Percentiles rank a stretch among this genome's conserved stretches.
Conservation (phyloP, 768 basidiomycete species). For the Xerocomus brunneocitrinus region DNA sequence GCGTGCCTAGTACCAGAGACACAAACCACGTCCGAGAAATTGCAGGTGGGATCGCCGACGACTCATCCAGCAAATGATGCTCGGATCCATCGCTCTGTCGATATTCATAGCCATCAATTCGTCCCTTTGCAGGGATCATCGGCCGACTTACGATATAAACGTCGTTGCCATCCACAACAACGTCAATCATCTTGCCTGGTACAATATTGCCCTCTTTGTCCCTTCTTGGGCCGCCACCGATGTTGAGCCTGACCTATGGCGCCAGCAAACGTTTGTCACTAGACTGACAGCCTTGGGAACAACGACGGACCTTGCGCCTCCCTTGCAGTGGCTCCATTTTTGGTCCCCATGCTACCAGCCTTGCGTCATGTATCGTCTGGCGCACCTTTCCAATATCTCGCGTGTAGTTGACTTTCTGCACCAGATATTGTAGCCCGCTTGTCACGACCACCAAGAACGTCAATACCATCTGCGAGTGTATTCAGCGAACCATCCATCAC, state of each 20-base stretch:
- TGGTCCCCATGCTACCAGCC: conserved; percentile 75
- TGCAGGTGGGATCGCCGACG: conserved; percentile 53
- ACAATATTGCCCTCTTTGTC: conserved; percentile 55
- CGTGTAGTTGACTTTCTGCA: conserved; percentile 73
- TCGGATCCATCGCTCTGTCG: conserved; percentile 58
- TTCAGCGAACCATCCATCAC: background rate
- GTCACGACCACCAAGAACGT: conserved; percentile 74
- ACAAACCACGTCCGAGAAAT: conserved; percentile 69
- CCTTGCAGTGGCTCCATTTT: conserved; percentile 61
- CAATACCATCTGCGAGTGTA: conserved; percentile 56
- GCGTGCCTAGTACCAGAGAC: conserved; percentile 32
- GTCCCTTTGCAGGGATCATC: conserved; percentile 7
- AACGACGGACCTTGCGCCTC: conserved; percentile 58
- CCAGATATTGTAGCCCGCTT: conserved; percentile 75
- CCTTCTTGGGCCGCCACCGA: conserved; percentile 46
- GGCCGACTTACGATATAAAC: conserved; percentile 66
- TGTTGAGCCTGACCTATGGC: conserved; percentile 64
- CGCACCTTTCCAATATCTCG: conserved; percentile 70
- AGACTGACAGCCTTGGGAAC: background rate
- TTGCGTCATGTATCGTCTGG: conserved; percentile 55
- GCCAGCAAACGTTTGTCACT: conserved; percentile 7
- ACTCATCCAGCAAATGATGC: conserved; percentile 54
- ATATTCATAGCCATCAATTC: conserved; percentile 6
- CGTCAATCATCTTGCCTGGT: conserved; percentile 58
- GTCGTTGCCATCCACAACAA: conserved; percentile 72